These are phyloP conservation scores for Stephania cephalantha DNA, from an alignment of 164 flowering plant genomes.

Conservation along the genomic window DNA sequence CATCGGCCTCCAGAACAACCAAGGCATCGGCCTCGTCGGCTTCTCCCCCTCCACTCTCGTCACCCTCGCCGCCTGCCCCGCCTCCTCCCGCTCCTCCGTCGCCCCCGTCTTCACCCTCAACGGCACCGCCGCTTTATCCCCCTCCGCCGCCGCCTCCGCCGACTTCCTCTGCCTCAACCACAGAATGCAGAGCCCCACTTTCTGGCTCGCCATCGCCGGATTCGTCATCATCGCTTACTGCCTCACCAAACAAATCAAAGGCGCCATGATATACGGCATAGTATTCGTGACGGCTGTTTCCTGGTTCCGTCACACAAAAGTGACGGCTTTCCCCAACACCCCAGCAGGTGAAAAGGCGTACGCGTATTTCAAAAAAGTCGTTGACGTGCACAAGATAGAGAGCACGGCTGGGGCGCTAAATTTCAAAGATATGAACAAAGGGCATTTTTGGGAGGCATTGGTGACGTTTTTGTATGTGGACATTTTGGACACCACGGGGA, in stretches of 20 bases:
- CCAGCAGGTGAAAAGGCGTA: slow-evolving; percentile 45
- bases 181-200: slow-evolving; percentile 82
- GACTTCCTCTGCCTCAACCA: slow-evolving; percentile 43
- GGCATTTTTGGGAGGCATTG: slow-evolving; percentile 76
- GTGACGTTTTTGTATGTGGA: slow-evolving; percentile 81
- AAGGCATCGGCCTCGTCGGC: slow-evolving; percentile 77
- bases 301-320: slow-evolving; percentile 76
- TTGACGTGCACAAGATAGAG: slow-evolving; percentile 62
- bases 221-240: slow-evolving; percentile 77
- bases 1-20: slow-evolving; percentile 71
- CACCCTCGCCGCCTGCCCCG: slow-evolving; percentile 76
- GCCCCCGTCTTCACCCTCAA: slow-evolving; percentile 62
- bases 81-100: slow-evolving; percentile 38
- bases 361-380: slow-evolving; percentile 64
- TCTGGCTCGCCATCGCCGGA: slow-evolving; percentile 79
- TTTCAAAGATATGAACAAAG: slow-evolving; percentile 40
- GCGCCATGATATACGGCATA: slow-evolving; percentile 91
- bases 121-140: slow-evolving; percentile 53
- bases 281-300: slow-evolving; percentile 81
- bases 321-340: slow-evolving; percentile 73
- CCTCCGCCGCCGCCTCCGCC: slow-evolving; percentile 62
- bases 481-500: slow-evolving; percentile 79
- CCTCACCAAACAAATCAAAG: slow-evolving; percentile 58
- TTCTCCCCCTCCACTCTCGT: slow-evolving; percentile 67
- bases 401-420: slow-evolving; percentile 78